These are phyloP conservation scores for Phytophthora syringae DNA, from an alignment of 352 stramenopile genomes.

Conservation along the genomic window DNA sequence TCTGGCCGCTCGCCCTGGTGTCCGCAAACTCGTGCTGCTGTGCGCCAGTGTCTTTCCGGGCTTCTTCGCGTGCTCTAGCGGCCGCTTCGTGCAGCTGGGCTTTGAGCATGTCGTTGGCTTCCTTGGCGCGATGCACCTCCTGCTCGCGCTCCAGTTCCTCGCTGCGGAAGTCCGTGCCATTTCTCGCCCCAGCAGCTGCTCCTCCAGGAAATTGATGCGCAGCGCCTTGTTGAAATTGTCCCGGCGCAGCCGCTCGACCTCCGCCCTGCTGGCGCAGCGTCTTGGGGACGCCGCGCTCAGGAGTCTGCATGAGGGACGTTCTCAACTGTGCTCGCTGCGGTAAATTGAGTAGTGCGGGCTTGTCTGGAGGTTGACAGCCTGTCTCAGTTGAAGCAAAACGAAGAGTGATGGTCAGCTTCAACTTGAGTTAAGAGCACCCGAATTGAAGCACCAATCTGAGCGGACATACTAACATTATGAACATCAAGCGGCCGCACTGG, in stretches of 20 bases:
- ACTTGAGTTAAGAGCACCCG: too few relatives aligned
- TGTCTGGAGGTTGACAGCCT: too few relatives aligned
- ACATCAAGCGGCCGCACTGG: background rate
- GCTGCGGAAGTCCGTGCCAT: conserved; percentile 63
- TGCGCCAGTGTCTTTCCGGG: conserved; percentile 32
- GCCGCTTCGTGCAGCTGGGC: conserved; percentile 45
- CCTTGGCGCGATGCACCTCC: conserved; percentile 47
- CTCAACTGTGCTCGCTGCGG: too few relatives aligned
- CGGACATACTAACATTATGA: too few relatives aligned
- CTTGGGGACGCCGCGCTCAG: too few relatives aligned
- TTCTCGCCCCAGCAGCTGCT: conserved; percentile 69
- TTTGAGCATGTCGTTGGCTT: conserved; percentile 64
- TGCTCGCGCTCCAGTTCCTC: conserved; percentile 71
- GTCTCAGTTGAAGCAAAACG: too few relatives aligned
- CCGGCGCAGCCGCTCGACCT: conserved; percentile 65
- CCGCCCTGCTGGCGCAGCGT: conserved; percentile 56
- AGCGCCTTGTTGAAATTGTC: conserved; percentile 82
- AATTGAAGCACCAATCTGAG: too few relatives aligned
- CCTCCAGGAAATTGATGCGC: conserved; percentile 69
- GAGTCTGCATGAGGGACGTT: too few relatives aligned
- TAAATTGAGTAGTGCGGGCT: too few relatives aligned
- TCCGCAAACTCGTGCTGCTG: conserved; percentile 54
- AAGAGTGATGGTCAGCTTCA: too few relatives aligned
- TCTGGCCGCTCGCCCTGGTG: conserved; percentile 33
- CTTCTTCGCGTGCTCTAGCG: conserved; percentile 30